Base-by-base conservation (phyloP, 805 yeast genomes). In the Ogataea sp. region DNA sequence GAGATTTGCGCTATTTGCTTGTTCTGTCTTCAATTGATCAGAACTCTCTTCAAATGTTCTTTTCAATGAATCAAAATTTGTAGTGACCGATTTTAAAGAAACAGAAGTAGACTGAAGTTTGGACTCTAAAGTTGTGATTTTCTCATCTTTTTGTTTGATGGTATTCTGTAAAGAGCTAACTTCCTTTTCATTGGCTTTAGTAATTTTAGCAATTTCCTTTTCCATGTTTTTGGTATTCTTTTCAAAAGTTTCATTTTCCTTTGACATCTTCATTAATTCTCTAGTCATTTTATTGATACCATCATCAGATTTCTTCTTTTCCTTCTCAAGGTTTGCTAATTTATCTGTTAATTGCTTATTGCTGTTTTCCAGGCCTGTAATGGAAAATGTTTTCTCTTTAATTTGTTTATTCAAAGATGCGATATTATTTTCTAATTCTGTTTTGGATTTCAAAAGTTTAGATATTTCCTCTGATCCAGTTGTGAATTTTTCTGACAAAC, bases 251-350 rank as follows among this genome's bases (percentile, higher is more conserved):
- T 72, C 76, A 42, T 79, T 80, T 26, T 76, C 77, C 40, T 74
- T 75, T 0, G 78, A 70, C 32, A 87, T 63, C 36, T 72, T 72
- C 57, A 86, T 74, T 24, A 89, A 63, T 46, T 89, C 97, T 30
- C 90, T 67, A 39, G 81, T 83, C 95, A 89, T 84, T 49, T 87
- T 88, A 54, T 88, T 88, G 38, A 89, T 80, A 4, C 95, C 97
- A 43, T 77, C 80, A 51, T 89, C 96, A 1, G 90, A 83, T 46
- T 59, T 63, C 37, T 41, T 49, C 44, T 62, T 71, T 50, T 51
- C 64, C 21, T 55, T 49, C n/a, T 62, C 62, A n/a, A 62, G 49
- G 2, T 49, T 35, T 2, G 43, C 37, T 1, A 69, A 44, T 10
- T 55, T 56, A 1, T 53, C 55, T 15, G 60, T 56, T 7, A 68